phyloP scores from a whole-genome alignment of 2,329 filamentous ascomycete genomes.

The Paecilomyces formosus region DNA sequence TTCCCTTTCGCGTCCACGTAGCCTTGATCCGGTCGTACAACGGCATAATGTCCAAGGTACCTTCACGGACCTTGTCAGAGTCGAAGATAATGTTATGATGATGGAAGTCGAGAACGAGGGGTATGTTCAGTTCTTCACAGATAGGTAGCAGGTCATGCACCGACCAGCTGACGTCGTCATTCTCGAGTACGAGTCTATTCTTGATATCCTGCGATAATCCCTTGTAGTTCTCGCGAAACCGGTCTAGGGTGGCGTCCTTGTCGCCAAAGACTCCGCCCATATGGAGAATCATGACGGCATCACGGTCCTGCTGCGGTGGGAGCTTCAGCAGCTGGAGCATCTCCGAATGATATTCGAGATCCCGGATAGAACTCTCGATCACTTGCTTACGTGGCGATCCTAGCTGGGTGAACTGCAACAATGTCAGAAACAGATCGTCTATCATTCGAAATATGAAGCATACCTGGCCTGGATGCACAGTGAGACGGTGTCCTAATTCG shows the following conservation, averaged over 20 bases:
- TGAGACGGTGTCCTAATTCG: constrained; percentile 74
- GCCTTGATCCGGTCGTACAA: constrained; percentile 70
- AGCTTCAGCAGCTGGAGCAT: constrained; percentile 70
- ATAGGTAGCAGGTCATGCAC: constrained; percentile 84
- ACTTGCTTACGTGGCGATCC: constrained; percentile 75
- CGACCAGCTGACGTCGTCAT: constrained; percentile 89
- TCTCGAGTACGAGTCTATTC: constrained; percentile 77
- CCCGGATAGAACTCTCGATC: constrained; percentile 66
- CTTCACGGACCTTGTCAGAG: constrained; percentile 63
- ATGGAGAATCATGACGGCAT: constrained; percentile 91
- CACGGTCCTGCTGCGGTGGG: constrained; percentile 68
- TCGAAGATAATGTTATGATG: constrained; percentile 95
- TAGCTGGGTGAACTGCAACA: constrained; percentile 69
- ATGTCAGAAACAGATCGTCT: neutral
- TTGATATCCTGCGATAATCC: constrained; percentile 63
- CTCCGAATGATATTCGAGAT: constrained; percentile 83
- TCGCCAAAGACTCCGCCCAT: constrained; percentile 89
- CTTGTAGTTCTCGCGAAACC: constrained; percentile 70
- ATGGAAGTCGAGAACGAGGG: constrained; percentile 84
- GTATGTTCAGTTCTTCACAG: constrained; percentile 91
- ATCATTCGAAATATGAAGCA: constrained; percentile 1
- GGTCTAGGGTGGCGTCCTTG: constrained; percentile 67
- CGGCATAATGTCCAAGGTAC: constrained; percentile 70
- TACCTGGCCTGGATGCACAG: constrained; percentile 78
- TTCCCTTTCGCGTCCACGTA: constrained; percentile 77